Evolutionary conservation across 345 rosid species (phyloP).

Genomic region (Bretschneidera sinensis): DNA sequence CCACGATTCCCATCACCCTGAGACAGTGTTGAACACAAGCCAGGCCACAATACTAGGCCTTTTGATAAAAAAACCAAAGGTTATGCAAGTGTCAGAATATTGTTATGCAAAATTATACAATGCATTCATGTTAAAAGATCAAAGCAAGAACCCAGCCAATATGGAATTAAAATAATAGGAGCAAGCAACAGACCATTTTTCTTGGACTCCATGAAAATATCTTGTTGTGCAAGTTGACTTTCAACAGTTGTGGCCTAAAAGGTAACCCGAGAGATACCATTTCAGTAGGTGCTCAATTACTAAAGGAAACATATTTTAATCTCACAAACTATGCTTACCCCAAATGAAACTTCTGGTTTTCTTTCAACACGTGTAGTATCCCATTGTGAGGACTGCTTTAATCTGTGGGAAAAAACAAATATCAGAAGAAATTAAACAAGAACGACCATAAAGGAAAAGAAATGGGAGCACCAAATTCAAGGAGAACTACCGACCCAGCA

Average conservation of each 20-base stretch:
- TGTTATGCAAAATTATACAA: slow-evolving; percentile 7
- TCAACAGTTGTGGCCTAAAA: slow-evolving; percentile 24
- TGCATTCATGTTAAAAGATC: not conserved
- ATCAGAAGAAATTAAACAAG: not conserved
- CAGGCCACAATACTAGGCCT: slow-evolving; percentile 60
- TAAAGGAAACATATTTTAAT: slow-evolving; percentile 4
- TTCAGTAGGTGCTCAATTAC: slow-evolving; percentile 6
- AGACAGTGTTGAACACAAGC: slow-evolving; percentile 35
- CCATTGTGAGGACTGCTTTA: slow-evolving; percentile 27
- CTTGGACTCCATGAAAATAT: slow-evolving; percentile 18
- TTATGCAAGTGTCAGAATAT: slow-evolving; percentile 1
- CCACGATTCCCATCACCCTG: slow-evolving; percentile 20
- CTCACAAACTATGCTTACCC: slow-evolving; percentile 29
- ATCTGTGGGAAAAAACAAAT: slow-evolving; percentile 23
- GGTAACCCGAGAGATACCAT: slow-evolving; percentile 2
- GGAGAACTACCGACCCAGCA: slow-evolving; percentile 22
- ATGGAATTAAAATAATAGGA: not conserved
- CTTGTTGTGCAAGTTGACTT: slow-evolving; percentile 30
- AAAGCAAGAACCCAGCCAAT: not conserved
- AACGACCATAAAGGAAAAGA: not conserved
- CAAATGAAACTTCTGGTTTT: slow-evolving; percentile 26
- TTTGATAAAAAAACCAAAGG: slow-evolving; percentile 6
- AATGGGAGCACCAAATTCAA: not conserved
- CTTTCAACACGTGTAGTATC: slow-evolving; percentile 15
- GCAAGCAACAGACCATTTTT: slow-evolving; percentile 38